Percentiles rank a stretch among this genome's conserved stretches.
Evolutionary conservation across 1,284 basidiomycete genomes (phyloP).

Genomic region (Moesziomyces globuligerus): DNA sequence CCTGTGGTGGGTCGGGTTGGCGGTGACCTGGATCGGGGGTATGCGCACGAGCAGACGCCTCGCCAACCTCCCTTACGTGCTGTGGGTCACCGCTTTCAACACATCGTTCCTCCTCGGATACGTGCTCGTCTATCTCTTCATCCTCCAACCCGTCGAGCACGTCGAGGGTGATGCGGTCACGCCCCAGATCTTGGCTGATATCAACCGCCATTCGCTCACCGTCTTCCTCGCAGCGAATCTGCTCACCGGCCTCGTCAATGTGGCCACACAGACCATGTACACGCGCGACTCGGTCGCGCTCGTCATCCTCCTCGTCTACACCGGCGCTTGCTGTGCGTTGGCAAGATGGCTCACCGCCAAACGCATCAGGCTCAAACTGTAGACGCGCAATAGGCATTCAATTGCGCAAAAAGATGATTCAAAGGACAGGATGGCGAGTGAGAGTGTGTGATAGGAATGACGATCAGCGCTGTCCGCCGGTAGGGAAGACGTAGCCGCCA

Average conservation of each 20-base stretch:
- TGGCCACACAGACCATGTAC: conserved; percentile 86
- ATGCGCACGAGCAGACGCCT: conserved; percentile 42
- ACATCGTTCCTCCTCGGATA: conserved; percentile 85
- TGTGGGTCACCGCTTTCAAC: conserved; percentile 92
- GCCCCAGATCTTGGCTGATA: conserved; percentile 78
- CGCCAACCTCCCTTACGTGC: conserved; percentile 82
- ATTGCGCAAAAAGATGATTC: no score
- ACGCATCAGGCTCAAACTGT: conserved; percentile 35
- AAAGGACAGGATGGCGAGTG: neutral
- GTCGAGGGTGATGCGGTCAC: conserved; percentile 11
- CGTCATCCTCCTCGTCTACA: conserved; percentile 76
- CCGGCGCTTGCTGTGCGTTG: conserved; percentile 72
- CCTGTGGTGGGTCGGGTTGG: conserved; percentile 79
- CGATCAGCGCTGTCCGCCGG: neutral
- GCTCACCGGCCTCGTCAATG: conserved; percentile 84
- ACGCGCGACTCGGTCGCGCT: conserved; percentile 74
- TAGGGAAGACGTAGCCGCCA: neutral
- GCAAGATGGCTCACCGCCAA: conserved; percentile 17
- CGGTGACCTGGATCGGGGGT: conserved; percentile 36
- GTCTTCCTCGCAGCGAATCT: conserved; percentile 91
- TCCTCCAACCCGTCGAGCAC: conserved; percentile 72
- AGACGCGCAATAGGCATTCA: neutral
- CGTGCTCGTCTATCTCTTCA: conserved; percentile 77
- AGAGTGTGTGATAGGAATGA: neutral
- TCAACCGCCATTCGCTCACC: conserved; percentile 82